These are phyloP conservation scores for Candida albicans DNA, from an alignment of 1,139 yeast species.

Conservation along the genomic window DNA sequence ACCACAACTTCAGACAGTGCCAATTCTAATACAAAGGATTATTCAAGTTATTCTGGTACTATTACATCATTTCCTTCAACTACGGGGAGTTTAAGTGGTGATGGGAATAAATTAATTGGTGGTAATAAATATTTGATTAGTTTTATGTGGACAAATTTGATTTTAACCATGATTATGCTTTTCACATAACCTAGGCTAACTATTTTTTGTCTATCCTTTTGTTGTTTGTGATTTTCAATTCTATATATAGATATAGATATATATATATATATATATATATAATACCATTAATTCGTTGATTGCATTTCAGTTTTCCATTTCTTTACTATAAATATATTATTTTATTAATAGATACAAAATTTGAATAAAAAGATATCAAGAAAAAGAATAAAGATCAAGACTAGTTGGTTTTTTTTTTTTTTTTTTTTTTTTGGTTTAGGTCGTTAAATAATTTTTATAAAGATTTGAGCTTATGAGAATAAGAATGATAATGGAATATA, in stretches of 20 bases:
- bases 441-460: too few species aligned
- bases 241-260: not conserved
- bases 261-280: not conserved
- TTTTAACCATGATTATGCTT: not conserved
- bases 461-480: too few species aligned
- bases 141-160: not conserved
- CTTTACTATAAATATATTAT: not conserved
- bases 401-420: too few species aligned
- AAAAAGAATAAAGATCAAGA: too few species aligned
- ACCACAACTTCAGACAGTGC: not conserved
- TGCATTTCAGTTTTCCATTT: too few species aligned
- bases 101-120: not conserved
- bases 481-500: too few species aligned
- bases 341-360: too few species aligned
- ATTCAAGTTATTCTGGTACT: constrained; percentile 1
- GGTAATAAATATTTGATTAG: not conserved
- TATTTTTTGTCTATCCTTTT: too few species aligned
- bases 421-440: too few species aligned
- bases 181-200: not conserved
- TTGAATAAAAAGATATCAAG: too few species aligned
- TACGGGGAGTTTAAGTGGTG: constrained; percentile 1
- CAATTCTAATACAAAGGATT: not conserved
- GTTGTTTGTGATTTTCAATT: too few species aligned
- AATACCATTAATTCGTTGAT: not conserved
- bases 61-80: not conserved